These are phyloP conservation scores for Volvariella surrecta DNA, from an alignment of 1,284 basidiomycete genomes.

Conservation along the genomic window DNA sequence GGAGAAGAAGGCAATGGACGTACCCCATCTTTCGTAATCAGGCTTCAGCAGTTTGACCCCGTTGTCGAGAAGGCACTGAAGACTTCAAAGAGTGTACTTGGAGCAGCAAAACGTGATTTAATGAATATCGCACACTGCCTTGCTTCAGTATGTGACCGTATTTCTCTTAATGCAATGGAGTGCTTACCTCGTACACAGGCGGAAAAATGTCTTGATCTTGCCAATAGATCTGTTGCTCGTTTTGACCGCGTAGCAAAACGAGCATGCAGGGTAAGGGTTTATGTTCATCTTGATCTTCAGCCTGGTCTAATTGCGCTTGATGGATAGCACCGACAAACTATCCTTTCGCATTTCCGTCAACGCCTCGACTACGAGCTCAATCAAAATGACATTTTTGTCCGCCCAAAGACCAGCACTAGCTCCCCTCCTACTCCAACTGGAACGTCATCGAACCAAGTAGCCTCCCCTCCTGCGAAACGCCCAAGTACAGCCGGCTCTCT, in stretches of 20 bases:
- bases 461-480: no score
- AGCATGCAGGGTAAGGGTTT: slow-evolving; percentile 37
- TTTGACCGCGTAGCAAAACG: slow-evolving; percentile 41
- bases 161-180: background rate
- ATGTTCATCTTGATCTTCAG: no score
- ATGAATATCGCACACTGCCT: slow-evolving; percentile 41
- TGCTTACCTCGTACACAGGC: slow-evolving; percentile 26
- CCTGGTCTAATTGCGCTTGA: no score
- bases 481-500: slow-evolving; percentile 13
- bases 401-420: slow-evolving; percentile 11
- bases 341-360: slow-evolving; percentile 24
- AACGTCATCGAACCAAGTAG: no score
- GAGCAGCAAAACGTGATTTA: slow-evolving; percentile 45
- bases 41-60: slow-evolving; percentile 16
- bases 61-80: slow-evolving; percentile 27
- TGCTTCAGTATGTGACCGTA: slow-evolving; percentile 24
- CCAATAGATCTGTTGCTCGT: slow-evolving; percentile 42
- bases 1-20: no score
- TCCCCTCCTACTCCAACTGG: slow-evolving; percentile 9
- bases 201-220: slow-evolving; percentile 41
- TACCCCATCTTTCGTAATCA: slow-evolving; percentile 5
- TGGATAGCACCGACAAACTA: slow-evolving; percentile 30
- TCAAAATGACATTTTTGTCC: slow-evolving; percentile 12
- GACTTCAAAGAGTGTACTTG: slow-evolving; percentile 36
- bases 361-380: no score